Evolutionary conservation across 257 asterid species (phyloP).

Genomic region (Catharanthus roseus): DNA sequence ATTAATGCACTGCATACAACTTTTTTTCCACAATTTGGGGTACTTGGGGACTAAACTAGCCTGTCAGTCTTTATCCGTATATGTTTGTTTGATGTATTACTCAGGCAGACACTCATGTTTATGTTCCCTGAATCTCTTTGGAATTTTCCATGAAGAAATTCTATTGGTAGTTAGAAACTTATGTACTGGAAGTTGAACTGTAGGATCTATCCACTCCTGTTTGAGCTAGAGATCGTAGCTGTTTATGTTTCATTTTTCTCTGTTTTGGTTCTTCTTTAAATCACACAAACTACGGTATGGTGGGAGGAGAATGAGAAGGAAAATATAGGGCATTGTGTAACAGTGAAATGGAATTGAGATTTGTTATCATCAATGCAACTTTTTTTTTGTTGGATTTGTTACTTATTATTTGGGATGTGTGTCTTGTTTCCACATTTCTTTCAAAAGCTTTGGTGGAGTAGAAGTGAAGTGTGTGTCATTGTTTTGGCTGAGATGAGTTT

Average conservation of each 20-base stretch:
- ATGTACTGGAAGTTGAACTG: neutral
- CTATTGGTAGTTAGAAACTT: neutral
- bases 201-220: neutral
- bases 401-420: neutral
- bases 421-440: neutral
- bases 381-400: neutral
- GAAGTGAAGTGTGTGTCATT: neutral
- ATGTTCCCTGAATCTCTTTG: neutral
- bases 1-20: neutral
- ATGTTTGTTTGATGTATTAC: neutral
- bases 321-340: neutral
- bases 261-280: slow-evolving; percentile 1
- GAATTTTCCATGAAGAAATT: neutral
- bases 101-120: neutral
- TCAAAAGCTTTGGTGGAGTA: neutral
- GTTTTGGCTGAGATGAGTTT: neutral
- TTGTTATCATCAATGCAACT: neutral
- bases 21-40: neutral
- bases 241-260: neutral
- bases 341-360: neutral
- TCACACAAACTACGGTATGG: neutral
- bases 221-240: neutral
- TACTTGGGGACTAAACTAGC: neutral
- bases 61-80: neutral
- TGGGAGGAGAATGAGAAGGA: neutral